Base-by-base conservation (phyloP, 1,284 basidiomycete species). In the Ustilago shanxiensis region DNA sequence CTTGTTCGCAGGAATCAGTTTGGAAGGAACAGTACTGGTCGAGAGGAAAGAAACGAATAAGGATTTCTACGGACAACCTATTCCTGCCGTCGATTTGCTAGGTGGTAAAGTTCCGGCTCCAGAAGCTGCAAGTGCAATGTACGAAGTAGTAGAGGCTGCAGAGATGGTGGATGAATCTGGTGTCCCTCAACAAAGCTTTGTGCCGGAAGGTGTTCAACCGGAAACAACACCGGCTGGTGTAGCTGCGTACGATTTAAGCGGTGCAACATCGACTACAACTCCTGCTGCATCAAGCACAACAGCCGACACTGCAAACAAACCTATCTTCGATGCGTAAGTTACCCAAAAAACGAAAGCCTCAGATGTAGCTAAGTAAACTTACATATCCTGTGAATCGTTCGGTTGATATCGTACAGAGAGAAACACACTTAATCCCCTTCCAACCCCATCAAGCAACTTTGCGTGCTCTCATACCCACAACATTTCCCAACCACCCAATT, bases 1-100 rank as follows among this genome's bases (percentile, higher is more conserved):
- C 74, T 89, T 99, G 49, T 99, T 96, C 81, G 96, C 95, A 2
- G 96, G 96, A 26, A 87, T 99, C 53, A 95, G 94, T 3, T 89
- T 99, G 53, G 97, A 99, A 86, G 97, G 97, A 1, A 98, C 96
- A 0, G 93, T 90, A 49, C 90, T 99, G 63, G 93, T 99, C 68
- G 96, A 98, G 87, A 91, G 96, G 80, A 95, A 94, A 86, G 95
- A 98, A 58, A 86, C 87, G 11, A 88, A 88, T 69, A 80, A 82
- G 53, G 94, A 95, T 31, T 99, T 98, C 88, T 99, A 99, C 83
- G 97, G 96, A 11, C 95, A 94, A 18, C 89, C 91, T 13, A 92
- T 99, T 24, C 93, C 95, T 0, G 93, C 94, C 0, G 89, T 90
- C 53, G 95, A 97, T 86, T 94, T 99, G 76, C 90, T 98, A 24